Evolutionary conservation across 495 filamentous ascomycete species (phyloP).

Genomic region (Chaetomidium leptoderma): DNA sequence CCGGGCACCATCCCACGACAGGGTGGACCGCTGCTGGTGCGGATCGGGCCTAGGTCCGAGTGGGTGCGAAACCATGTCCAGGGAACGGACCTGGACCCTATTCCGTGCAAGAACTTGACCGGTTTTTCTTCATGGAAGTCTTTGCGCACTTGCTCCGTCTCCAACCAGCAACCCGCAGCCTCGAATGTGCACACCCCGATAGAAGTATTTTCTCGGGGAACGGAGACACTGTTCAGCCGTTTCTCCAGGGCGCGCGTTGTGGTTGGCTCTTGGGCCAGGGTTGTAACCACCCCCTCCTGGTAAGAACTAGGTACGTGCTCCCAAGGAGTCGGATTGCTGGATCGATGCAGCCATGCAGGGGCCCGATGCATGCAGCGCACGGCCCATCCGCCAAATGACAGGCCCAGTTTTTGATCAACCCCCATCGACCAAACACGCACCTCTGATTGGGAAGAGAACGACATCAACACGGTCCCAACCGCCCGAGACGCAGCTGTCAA

Average conservation of each 20-base stretch:
- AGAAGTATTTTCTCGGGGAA: background rate
- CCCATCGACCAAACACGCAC: background rate
- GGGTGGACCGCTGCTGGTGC: background rate
- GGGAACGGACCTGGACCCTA: too few species aligned
- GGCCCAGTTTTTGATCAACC: background rate
- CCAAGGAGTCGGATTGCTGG: conserved; percentile 2
- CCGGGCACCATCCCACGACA: background rate
- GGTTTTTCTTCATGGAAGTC: too few species aligned
- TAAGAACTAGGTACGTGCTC: background rate
- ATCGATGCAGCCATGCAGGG: conserved; percentile 12
- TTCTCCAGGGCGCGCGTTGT: background rate
- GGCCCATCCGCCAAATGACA: background rate
- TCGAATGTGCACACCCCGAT: too few species aligned
- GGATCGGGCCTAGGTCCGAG: background rate
- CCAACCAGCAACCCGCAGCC: too few species aligned
- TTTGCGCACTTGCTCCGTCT: too few species aligned
- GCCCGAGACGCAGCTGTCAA: background rate
- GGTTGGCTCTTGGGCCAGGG: background rate
- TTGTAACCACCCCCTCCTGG: background rate
- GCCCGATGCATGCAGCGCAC: background rate
- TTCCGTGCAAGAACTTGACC: too few species aligned
- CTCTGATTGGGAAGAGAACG: conserved; percentile 3
- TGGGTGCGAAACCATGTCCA: background rate
- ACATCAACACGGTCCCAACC: background rate
- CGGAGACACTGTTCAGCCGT: background rate